Base-by-base conservation (phyloP, 345 rosid genomes). In the Hypericum perforatum region DNA sequence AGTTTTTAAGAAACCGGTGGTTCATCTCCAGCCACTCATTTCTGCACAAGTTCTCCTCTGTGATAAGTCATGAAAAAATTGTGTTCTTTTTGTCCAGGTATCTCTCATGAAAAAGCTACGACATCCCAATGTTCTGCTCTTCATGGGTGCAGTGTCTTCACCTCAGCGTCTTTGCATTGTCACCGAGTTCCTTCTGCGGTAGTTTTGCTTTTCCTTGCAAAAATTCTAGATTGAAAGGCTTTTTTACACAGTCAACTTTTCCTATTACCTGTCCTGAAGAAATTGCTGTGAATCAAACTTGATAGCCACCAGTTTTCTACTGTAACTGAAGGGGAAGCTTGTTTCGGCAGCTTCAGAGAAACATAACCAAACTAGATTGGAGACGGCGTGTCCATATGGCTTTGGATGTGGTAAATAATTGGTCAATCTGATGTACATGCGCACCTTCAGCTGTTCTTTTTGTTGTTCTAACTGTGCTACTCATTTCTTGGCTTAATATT, bases 141-240 rank as follows among this genome's bases (percentile, higher is more conserved):
- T 91, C 73, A 91, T 91, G 98, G 96, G 96, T 67, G 98, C 95
- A 37, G 96, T 91, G 56, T 80, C 94, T 71, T 82, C 94, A 44
- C 82, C 90, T 54, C 81, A 78, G 46, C 94, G 84, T 49, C 95
- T 92, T 61, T 92, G 98, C 78, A 92, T 92, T 70, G 83, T 92
- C 53, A 87, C 98, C 14, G 98, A 92, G 77, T 92, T 92, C 74
- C 98, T 92, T 70, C 98, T 96, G 56, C 98, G 98, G 98, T 92
- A 10, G 45, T 46, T 64, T 73, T 63, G 58, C 49, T 63, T 40
- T 64, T 16, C 16, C 46, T 58, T 48, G 39, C 37, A 45, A 10
- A 11, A 52, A 45, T 42, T 57, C 43, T 42, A 6, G 12, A 29
- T 41, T 40, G 38, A 11, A 9, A 44, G 45, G 32, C 32, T 22